These are phyloP conservation scores for Suillus brevipes DNA, from an alignment of 768 basidiomycete genomes.

Conservation along the genomic window DNA sequence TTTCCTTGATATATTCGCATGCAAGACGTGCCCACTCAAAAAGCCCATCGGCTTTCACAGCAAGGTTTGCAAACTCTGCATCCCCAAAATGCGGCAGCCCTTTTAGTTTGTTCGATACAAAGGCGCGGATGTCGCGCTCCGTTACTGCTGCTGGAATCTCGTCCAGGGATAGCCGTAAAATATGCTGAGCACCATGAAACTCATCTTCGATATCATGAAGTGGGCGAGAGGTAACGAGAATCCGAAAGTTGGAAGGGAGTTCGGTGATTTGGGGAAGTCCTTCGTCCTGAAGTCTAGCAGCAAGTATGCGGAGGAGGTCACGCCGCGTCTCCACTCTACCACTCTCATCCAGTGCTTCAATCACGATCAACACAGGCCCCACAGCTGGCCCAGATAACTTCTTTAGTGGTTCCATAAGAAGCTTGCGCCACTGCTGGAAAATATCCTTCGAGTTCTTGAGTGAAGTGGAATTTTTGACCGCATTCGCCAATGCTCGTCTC, in stretches of 20 bases:
- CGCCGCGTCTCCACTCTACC: slow-evolving; percentile 12
- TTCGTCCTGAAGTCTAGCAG: background rate
- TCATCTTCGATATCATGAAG: background rate
- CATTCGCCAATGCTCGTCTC: background rate
- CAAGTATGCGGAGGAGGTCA: slow-evolving; percentile 22
- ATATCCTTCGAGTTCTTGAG: too few relatives aligned
- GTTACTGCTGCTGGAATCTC: background rate
- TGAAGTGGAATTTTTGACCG: background rate
- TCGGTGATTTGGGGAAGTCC: background rate
- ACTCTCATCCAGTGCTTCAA: slow-evolving; percentile 26
- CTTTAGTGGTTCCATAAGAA: slow-evolving; percentile 18
- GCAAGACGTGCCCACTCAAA: slow-evolving; percentile 14
- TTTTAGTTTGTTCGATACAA: background rate
- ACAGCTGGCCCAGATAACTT: slow-evolving; percentile 6
- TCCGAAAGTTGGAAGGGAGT: slow-evolving; percentile 11
- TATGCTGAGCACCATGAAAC: background rate
- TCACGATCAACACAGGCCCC: slow-evolving; percentile 26
- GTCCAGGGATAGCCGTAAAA: background rate
- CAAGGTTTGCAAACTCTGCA: background rate
- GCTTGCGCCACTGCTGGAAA: slow-evolving; percentile 15
- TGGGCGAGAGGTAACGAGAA: slow-evolving; percentile 14
- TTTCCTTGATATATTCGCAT: background rate
- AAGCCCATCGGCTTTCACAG: background rate
- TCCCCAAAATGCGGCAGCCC: background rate
- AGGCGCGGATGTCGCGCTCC: background rate